Conservation (phyloP, 2,329 filamentous ascomycete genomes). For the Penicillium nordicum region DNA sequence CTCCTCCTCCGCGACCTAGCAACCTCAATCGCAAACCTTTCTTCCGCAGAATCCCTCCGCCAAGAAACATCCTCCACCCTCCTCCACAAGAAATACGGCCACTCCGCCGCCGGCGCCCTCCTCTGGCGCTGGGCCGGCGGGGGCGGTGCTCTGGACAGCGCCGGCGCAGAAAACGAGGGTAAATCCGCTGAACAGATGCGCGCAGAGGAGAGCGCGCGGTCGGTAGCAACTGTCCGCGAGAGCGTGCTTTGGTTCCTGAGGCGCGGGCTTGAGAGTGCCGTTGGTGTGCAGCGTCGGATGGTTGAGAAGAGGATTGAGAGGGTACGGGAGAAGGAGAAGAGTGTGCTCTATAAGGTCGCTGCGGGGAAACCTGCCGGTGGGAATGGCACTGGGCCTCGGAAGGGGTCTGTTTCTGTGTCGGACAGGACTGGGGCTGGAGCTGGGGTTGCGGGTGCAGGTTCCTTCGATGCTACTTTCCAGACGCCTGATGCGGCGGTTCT, state of each 20-base stretch:
- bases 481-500: slow-evolving; percentile 27
- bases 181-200: slow-evolving; percentile 65
- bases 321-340: slow-evolving; percentile 86
- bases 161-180: slow-evolving; percentile 44
- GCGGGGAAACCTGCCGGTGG: slow-evolving; percentile 15
- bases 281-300: slow-evolving; percentile 79
- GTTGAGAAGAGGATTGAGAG: slow-evolving; percentile 84
- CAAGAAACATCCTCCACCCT: slow-evolving; percentile 70
- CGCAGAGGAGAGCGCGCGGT: slow-evolving; percentile 68
- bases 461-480: slow-evolving; percentile 12
- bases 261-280: slow-evolving; percentile 70
- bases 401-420: not conserved
- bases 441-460: not conserved
- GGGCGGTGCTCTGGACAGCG: slow-evolving; percentile 38
- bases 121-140: slow-evolving; percentile 57
- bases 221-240: slow-evolving; percentile 69
- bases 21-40: slow-evolving; percentile 71
- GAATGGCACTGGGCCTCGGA: not conserved
- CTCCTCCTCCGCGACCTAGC: slow-evolving; percentile 81
- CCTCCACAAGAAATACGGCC: slow-evolving; percentile 67
- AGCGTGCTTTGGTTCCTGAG: slow-evolving; percentile 80
- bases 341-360: slow-evolving; percentile 67
- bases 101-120: slow-evolving; percentile 45
- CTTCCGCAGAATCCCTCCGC: slow-evolving; percentile 77
- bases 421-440: not conserved